Evolutionary conservation across 2,329 filamentous ascomycete species (phyloP), one percentile per base, ranked within the genome.

Genomic region (Aspergillus sp.): DNA sequence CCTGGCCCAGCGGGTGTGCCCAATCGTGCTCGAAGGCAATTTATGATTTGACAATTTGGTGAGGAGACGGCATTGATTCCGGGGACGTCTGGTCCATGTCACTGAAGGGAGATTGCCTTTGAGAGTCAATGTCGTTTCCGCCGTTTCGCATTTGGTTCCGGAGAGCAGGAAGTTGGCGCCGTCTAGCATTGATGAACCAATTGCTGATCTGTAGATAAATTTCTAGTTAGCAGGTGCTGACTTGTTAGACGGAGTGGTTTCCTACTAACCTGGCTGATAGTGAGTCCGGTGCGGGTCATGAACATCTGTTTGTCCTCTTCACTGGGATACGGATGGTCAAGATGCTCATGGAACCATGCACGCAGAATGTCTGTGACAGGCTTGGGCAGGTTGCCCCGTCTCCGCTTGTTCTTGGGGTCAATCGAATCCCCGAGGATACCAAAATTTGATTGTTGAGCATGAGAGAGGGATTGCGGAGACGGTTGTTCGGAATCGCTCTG

Each of bases 331-430:
- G 92, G 91, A 70, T 95, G 91, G 62, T 87, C 82, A 7, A 92
- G 76, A 74, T 95, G 90, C n/a, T 83, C 82, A 54, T 88, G 77
- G 66, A 96, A 93, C 92, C 92, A 96, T 0, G 85, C 81, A 57
- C 90, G 86, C 42, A 96, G 81, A 66, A 90, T 88, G 71, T 93
- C 90, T 0, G 92, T 96, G 0, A 91, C 91, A 57, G 92, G 90
- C 72, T 96, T 96, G n/a, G 92, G 92, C 3, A 96, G 81, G 70
- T 96, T 96, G 1, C 92, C 92, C 41, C 92, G 84, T 55, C 92
- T 83, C 73, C 82, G 80, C 68, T 83, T 84, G 38, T 73, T 76
- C 63, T 75, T 77, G 8, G 75, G 68, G 57, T 78, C 77, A 25
- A 71, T 67, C 17, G 70, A 59, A 38, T 77, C 75, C 0, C 75